A percentile compares a stretch with the other conserved stretches of the same genome.
These are phyloP conservation scores for Corymbia calophylla DNA, from an alignment of 441 rosid species.

Conservation along the genomic window DNA sequence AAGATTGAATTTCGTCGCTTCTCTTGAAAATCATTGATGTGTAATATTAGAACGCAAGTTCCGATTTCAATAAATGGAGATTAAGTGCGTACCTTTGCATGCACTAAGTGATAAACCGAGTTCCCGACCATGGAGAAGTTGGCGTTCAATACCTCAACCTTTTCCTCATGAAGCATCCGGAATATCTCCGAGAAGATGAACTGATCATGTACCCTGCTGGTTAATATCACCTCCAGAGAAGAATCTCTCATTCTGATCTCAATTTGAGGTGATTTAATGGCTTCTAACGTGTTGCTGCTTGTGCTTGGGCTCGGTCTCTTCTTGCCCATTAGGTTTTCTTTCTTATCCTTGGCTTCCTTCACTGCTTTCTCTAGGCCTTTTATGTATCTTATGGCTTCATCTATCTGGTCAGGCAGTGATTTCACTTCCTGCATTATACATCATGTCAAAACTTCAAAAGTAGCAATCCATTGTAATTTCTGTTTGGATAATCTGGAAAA, in stretches of 20 bases:
- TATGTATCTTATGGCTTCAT: slow-evolving; percentile 39
- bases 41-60: background rate
- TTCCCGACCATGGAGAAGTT: background rate
- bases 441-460: no score
- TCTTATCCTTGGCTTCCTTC: slow-evolving; percentile 22
- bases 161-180: background rate
- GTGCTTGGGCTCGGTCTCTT: slow-evolving; percentile 15
- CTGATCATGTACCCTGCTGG: slow-evolving; percentile 10
- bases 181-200: background rate
- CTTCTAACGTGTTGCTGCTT: background rate
- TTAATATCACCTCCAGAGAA: slow-evolving; percentile 19
- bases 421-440: slow-evolving; percentile 18
- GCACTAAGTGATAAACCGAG: background rate
- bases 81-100: background rate
- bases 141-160: background rate
- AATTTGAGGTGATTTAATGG: slow-evolving; percentile 14
- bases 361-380: slow-evolving; percentile 14
- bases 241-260: slow-evolving; percentile 26
- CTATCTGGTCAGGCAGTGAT: slow-evolving; percentile 39
- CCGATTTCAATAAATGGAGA: background rate
- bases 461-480: no score
- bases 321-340: slow-evolving; percentile 12
- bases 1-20: background rate
- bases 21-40: background rate
- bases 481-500: no score